Evolutionary conservation across 768 basidiomycete genomes (phyloP).

Genomic region (Neoboletus magnificus): DNA sequence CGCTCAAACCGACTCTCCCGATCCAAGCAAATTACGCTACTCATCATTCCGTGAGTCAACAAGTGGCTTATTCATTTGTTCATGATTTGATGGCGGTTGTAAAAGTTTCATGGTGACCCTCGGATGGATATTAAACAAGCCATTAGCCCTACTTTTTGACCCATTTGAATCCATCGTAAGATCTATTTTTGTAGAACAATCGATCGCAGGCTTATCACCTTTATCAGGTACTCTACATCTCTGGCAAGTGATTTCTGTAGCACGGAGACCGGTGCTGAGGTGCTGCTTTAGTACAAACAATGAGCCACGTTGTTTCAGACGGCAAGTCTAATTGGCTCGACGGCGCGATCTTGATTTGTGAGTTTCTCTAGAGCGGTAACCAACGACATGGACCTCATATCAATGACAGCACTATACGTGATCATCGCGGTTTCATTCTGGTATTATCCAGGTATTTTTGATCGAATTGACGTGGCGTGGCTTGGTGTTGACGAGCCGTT

Average conservation of each 20-base stretch:
- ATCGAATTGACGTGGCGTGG: not conserved
- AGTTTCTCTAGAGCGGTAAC: constrained; percentile 18
- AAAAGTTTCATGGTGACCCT: constrained; percentile 67
- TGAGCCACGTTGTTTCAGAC: constrained; percentile 79
- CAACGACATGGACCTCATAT: not conserved
- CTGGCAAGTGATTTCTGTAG: constrained; percentile 37
- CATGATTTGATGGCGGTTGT: constrained; percentile 3
- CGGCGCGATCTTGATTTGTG: constrained; percentile 69
- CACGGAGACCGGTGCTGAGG: constrained; percentile 20
- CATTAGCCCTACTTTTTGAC: constrained; percentile 79
- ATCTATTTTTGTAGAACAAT: not conserved
- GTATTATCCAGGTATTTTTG: constrained; percentile 45
- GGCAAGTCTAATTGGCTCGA: constrained; percentile 86
- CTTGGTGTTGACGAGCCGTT: not conserved
- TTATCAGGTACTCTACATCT: constrained; percentile 35
- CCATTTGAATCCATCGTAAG: constrained; percentile 78
- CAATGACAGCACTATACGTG: constrained; percentile 53
- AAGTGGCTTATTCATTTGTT: not conserved
- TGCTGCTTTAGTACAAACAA: constrained; percentile 61
- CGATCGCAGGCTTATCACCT: constrained; percentile 7
- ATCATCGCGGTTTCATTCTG: constrained; percentile 71
- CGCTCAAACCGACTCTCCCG: not conserved
- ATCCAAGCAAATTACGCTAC: constrained; percentile 72
- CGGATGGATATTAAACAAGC: constrained; percentile 81
- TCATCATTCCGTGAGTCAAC: constrained; percentile 72